A percentile compares a stretch with the other conserved stretches of the same genome.
phyloP scores from a whole-genome alignment of 148 eudicot genomes.

The Bassia scoparia region DNA sequence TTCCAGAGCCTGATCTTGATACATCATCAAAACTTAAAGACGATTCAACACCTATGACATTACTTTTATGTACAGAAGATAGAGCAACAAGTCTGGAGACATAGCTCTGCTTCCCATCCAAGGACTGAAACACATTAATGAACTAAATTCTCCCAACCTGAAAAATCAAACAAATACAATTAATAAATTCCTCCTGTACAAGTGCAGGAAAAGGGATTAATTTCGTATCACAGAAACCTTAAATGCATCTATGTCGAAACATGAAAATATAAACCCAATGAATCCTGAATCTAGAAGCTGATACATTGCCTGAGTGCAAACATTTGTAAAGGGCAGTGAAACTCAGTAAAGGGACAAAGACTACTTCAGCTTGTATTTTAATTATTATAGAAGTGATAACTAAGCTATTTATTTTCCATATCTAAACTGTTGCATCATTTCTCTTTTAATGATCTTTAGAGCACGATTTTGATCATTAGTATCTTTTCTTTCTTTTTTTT shows the following conservation, averaged over 20 bases:
- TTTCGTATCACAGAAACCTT: constrained; percentile 53
- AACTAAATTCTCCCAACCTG: constrained; percentile 98
- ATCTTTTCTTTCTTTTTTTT: no score
- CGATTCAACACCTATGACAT: constrained; percentile 66
- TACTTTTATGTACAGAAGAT: constrained; percentile 49
- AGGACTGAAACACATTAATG: constrained; percentile 92
- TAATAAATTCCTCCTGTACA: not conserved
- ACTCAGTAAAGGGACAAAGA: not conserved
- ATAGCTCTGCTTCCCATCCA: constrained; percentile 77
- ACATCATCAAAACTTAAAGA: constrained; percentile 69
- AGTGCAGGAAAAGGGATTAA: not conserved
- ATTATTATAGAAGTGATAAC: not conserved
- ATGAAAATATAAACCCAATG: constrained; percentile 96
- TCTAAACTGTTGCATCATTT: not conserved
- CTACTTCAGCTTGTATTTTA: not conserved
- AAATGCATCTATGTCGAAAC: constrained; percentile 88
- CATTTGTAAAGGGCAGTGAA: constrained; percentile 53
- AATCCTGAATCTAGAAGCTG: constrained; percentile 98
- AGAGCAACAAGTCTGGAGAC: constrained; percentile 49
- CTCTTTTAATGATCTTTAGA: not conserved
- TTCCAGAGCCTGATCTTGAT: constrained; percentile 44
- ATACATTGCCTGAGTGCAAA: constrained; percentile 99
- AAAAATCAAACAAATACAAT: not conserved
- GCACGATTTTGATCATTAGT: not conserved
- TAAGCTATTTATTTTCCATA: not conserved